Evolutionary conservation across 768 basidiomycete species (phyloP).

Genomic region (Tubosaeta sp.): DNA sequence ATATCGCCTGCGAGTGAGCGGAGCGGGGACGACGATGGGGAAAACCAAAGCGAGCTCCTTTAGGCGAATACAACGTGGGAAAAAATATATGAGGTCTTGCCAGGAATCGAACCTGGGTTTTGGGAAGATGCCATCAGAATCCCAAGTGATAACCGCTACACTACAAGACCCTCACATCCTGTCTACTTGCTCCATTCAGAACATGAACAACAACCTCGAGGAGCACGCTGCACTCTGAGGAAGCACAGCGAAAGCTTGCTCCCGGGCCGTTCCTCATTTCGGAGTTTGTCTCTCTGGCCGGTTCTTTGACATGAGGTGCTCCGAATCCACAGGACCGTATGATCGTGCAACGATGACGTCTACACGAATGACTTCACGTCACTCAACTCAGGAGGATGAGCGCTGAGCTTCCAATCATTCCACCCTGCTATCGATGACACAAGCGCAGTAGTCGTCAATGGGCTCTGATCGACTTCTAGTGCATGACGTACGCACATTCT

Average conservation of each 20-base stretch:
- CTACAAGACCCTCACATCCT: constrained; percentile 33
- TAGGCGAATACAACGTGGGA: constrained; percentile 4
- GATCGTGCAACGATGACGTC: neutral
- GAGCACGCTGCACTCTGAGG: too few species aligned
- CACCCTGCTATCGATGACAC: too few species aligned
- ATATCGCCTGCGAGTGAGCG: constrained; percentile 18
- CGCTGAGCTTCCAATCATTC: neutral
- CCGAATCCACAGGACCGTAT: neutral
- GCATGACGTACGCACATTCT: neutral
- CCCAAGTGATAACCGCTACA: constrained; percentile 40
- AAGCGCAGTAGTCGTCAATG: too few species aligned
- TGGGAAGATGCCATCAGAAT: constrained; percentile 33
- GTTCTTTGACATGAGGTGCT: neutral
- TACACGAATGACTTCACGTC: neutral
- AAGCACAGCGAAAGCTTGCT: too few species aligned
- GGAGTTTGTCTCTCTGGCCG: neutral
- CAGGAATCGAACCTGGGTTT: constrained; percentile 32
- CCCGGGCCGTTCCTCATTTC: neutral
- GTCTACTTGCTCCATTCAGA: too few species aligned
- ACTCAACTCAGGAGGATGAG: neutral
- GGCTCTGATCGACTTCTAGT: too few species aligned
- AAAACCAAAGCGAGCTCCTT: neutral
- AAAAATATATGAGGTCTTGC: constrained; percentile 5
- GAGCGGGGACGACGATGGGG: neutral
- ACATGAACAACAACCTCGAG: too few species aligned